A percentile compares a stretch with the other conserved stretches of the same genome.
Conservation (phyloP, 176 grass and related monocot species). For the Zoysia japonica region DNA sequence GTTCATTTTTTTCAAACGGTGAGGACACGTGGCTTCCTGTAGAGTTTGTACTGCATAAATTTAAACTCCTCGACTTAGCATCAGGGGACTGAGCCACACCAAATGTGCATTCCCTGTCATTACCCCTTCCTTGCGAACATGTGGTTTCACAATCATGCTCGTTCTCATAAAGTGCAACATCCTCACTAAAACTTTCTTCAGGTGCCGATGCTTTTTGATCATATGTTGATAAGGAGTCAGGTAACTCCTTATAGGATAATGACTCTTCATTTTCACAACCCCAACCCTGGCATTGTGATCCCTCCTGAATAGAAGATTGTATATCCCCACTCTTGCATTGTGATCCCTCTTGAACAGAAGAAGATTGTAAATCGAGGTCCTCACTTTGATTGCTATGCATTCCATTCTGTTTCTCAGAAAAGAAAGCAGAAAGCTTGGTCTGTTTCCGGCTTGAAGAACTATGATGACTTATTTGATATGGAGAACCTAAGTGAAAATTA, state of each 20-base stretch:
- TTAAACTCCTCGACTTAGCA: slow-evolving; percentile 49
- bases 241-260: slow-evolving; percentile 37
- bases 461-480: slow-evolving; percentile 70
- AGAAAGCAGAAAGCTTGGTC: slow-evolving; percentile 87
- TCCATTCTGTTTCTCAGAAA: slow-evolving; percentile 58
- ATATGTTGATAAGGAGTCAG: slow-evolving; percentile 35
- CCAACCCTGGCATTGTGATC: slow-evolving; percentile 23
- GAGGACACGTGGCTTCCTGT: slow-evolving; percentile 34
- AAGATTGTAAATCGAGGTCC: slow-evolving; percentile 39
- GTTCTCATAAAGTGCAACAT: slow-evolving; percentile 29
- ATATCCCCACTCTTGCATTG: slow-evolving; percentile 31
- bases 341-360: slow-evolving; percentile 39
- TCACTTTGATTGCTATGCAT: slow-evolving; percentile 30
- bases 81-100: slow-evolving; percentile 34
- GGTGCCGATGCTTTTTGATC: slow-evolving; percentile 38
- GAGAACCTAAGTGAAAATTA: slow-evolving; percentile 51
- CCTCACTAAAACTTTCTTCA: slow-evolving; percentile 41
- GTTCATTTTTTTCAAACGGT: slow-evolving; percentile 37
- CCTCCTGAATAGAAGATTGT: slow-evolving; percentile 43
- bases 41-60: slow-evolving; percentile 45
- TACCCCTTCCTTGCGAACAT: slow-evolving; percentile 45
- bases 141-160: slow-evolving; percentile 49
- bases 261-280: slow-evolving; percentile 31
- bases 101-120: slow-evolving; percentile 37
- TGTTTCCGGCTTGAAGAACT: slow-evolving; percentile 66